phyloP scores from a whole-genome alignment of 2,329 filamentous ascomycete species.

The Chaetothyriales sp. region DNA sequence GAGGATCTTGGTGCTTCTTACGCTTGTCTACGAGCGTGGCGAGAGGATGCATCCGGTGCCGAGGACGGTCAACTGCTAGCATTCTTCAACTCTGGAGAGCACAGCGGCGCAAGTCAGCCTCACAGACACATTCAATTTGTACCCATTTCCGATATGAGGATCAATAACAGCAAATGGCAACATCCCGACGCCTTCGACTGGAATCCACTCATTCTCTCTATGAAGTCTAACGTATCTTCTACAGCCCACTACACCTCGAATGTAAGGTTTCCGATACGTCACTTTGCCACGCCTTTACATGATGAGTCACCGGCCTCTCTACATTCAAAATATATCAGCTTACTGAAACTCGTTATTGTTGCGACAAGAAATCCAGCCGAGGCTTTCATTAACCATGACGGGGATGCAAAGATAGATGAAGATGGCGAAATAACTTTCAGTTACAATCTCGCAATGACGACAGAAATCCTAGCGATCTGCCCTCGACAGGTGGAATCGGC shows the following conservation, averaged over 20 bases:
- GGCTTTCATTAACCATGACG: constrained; percentile 1
- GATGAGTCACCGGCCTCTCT: constrained; percentile 17
- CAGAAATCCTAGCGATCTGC: constrained; percentile 39
- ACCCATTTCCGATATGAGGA: constrained; percentile 33
- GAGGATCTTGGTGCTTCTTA: constrained; percentile 30
- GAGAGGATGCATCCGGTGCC: constrained; percentile 6
- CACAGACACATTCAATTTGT: constrained; percentile 37
- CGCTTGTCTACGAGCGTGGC: constrained; percentile 31
- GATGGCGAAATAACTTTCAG: constrained; percentile 29
- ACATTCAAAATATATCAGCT: constrained; percentile 27
- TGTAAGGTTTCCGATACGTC: constrained; percentile 7
- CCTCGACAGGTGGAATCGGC: constrained; percentile 36
- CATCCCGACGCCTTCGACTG: constrained; percentile 25
- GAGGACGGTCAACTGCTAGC: constrained; percentile 28
- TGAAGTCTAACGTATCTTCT: no score
- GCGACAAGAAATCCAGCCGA: constrained; percentile 2
- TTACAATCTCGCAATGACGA: constrained; percentile 47
- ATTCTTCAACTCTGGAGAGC: constrained; percentile 37
- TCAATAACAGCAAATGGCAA: constrained; percentile 24
- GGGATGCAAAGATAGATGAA: constrained; percentile 7
- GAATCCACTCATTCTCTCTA: constrained; percentile 23
- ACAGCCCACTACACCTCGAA: neutral
- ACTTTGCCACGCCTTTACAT: constrained; percentile 14
- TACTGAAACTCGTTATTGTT: constrained; percentile 28
- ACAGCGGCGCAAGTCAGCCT: constrained; percentile 36